Conservation (phyloP, 768 basidiomycete species). For the Suillus brevipes region DNA sequence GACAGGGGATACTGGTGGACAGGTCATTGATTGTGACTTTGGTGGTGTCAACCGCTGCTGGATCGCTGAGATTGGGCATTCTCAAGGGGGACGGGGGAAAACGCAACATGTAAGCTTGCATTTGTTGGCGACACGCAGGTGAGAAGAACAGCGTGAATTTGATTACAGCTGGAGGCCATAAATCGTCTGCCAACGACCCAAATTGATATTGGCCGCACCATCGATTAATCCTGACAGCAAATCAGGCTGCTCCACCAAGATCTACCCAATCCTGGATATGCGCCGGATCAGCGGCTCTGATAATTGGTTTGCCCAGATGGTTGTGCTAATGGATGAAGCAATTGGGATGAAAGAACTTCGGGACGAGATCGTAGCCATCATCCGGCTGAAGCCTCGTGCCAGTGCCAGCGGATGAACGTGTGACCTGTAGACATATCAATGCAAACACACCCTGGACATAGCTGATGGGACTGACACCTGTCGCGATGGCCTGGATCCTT, state of each 20-base stretch:
- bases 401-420: neutral
- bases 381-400: neutral
- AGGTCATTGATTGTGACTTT: neutral
- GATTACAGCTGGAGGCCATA: neutral
- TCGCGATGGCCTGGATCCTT: neutral
- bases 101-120: neutral
- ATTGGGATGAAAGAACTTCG: neutral
- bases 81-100: neutral
- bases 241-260: neutral
- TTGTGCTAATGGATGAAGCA: neutral
- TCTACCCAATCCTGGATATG: neutral
- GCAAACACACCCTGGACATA: neutral
- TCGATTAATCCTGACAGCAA: neutral
- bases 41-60: neutral
- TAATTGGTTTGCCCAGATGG: neutral
- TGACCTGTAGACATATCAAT: neutral
- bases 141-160: neutral
- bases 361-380: neutral
- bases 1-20: neutral
- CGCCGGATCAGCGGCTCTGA: neutral
- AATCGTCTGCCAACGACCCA: neutral
- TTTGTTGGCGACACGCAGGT: neutral
- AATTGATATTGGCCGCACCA: neutral
- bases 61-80: neutral
- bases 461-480: neutral